Conservation (phyloP, 2,329 filamentous ascomycete genomes). For the Hymenoscyphus scutula region DNA sequence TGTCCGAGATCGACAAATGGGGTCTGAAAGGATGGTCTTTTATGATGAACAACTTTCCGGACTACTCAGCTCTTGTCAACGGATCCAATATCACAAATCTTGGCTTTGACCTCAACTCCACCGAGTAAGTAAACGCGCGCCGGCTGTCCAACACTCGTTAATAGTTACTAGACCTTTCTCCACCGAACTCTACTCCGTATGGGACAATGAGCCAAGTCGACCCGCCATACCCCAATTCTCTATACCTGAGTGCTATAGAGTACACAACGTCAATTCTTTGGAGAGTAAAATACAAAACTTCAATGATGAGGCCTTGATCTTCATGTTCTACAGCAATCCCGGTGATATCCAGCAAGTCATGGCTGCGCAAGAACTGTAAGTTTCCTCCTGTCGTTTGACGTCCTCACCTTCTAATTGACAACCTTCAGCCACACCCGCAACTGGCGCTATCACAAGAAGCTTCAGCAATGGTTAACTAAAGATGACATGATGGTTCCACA, state of each 20-base stretch:
- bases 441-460: slow-evolving; percentile 68
- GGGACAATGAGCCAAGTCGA: slow-evolving; percentile 57
- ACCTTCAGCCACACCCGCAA: slow-evolving; percentile 55
- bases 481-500: slow-evolving; percentile 65
- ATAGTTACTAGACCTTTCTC: slow-evolving; percentile 44
- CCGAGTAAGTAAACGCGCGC: slow-evolving; percentile 48
- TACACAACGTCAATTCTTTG: slow-evolving; percentile 63
- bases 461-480: slow-evolving; percentile 65
- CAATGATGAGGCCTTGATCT: slow-evolving; percentile 67
- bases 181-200: slow-evolving; percentile 59
- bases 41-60: slow-evolving; percentile 61
- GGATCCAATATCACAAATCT: slow-evolving; percentile 58
- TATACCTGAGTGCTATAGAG: slow-evolving; percentile 64
- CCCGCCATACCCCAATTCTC: slow-evolving; percentile 56
- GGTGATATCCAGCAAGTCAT: slow-evolving; percentile 61
- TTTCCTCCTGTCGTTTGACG: slow-evolving; percentile 2
- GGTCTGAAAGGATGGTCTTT: slow-evolving; percentile 60
- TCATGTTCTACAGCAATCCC: slow-evolving; percentile 68
- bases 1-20: slow-evolving; percentile 63
- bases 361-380: slow-evolving; percentile 62
- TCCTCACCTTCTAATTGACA: slow-evolving; percentile 14
- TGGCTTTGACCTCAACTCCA: slow-evolving; percentile 56
- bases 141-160: slow-evolving; percentile 13
- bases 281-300: slow-evolving; percentile 65
- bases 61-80: slow-evolving; percentile 59